phyloP scores from a whole-genome alignment of 495 filamentous ascomycete genomes.

The Glutinoglossum americanum region DNA sequence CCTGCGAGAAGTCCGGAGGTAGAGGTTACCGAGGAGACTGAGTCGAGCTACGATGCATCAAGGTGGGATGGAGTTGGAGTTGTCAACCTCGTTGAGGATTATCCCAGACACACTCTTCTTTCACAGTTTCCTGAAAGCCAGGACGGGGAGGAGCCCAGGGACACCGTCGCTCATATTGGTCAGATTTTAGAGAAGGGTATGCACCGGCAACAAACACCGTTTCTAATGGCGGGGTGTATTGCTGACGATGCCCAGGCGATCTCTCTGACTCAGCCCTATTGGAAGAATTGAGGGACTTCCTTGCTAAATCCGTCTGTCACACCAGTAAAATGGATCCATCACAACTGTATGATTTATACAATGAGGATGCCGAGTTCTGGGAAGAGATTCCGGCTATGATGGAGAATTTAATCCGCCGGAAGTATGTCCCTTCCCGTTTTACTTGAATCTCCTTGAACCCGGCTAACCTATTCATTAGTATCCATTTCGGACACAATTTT shows the following conservation, averaged over 20 bases:
- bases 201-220: background rate
- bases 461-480: background rate
- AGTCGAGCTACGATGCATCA: conserved; percentile 26
- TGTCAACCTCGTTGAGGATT: conserved; percentile 7
- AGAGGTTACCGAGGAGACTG: conserved; percentile 33
- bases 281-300: conserved; percentile 15
- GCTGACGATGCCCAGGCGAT: background rate
- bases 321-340: conserved; percentile 6
- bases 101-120: conserved; percentile 6
- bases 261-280: background rate
- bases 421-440: conserved; percentile 14
- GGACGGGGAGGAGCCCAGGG: conserved; percentile 11
- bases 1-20: conserved; percentile 30
- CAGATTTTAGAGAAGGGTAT: conserved; percentile 25
- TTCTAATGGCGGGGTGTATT: background rate
- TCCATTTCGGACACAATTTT: conserved; percentile 1
- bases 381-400: conserved; percentile 25
- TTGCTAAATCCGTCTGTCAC: conserved; percentile 9
- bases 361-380: conserved; percentile 30
- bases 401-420: conserved; percentile 23
- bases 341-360: conserved; percentile 15
- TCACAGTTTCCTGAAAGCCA: conserved; percentile 8
- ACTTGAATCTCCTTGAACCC: background rate
- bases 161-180: conserved; percentile 21
- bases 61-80: conserved; percentile 17